A percentile compares a stretch with the other conserved stretches of the same genome.
phyloP scores from a whole-genome alignment of 2,329 filamentous ascomycete species.

The Colletotrichum sp. region DNA sequence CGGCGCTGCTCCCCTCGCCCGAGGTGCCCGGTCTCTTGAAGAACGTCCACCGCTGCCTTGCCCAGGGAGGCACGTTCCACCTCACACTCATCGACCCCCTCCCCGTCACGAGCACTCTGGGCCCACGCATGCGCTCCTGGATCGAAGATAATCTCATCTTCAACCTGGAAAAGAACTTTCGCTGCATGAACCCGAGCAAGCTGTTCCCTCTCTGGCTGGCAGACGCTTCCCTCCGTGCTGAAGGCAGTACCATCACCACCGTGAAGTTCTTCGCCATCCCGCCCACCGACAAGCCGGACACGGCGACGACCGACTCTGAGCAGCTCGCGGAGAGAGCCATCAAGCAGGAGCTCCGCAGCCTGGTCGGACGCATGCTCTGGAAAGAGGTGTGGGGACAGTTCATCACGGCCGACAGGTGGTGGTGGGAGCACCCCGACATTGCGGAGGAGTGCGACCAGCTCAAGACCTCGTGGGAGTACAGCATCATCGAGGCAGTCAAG shows the following conservation, averaged over 20 bases:
- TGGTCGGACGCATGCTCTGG: conserved; percentile 64
- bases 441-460: conserved; percentile 59
- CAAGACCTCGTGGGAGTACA: conserved; percentile 65
- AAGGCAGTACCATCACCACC: conserved; percentile 52
- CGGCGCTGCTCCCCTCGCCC: conserved; percentile 59
- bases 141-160: conserved; percentile 64
- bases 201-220: conserved; percentile 65
- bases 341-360: conserved; percentile 54
- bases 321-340: conserved; percentile 33
- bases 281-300: conserved; percentile 30
- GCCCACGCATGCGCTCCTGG: conserved; percentile 64
- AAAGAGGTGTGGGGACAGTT: conserved; percentile 63
- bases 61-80: conserved; percentile 60
- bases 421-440: conserved; percentile 65
- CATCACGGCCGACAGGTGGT: conserved; percentile 58
- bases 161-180: conserved; percentile 63
- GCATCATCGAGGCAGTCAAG: conserved; percentile 61
- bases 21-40: conserved; percentile 62
- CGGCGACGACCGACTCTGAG: conserved; percentile 21
- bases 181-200: conserved; percentile 63
- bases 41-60: conserved; percentile 61
- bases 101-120: conserved; percentile 58
- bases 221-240: conserved; percentile 56
- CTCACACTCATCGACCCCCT: conserved; percentile 68
- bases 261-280: conserved; percentile 55